Percentiles rank a stretch among this genome's conserved stretches.
Conservation (phyloP, 2,329 filamentous ascomycete species). For the Xylariaceae sp. region DNA sequence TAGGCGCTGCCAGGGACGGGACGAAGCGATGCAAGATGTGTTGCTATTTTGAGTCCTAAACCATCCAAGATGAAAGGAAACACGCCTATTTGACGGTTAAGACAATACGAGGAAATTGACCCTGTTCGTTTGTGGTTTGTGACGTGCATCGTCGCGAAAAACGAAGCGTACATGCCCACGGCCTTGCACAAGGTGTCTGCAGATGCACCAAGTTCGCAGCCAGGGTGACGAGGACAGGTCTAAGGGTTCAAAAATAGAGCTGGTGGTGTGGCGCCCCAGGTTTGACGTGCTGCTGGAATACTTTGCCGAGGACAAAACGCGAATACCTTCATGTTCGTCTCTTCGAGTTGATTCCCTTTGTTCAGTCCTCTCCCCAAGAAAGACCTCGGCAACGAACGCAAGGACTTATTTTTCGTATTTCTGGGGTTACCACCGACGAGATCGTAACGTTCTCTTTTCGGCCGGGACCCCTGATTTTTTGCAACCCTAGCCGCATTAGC, state of each 20-base stretch:
- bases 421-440: slow-evolving; percentile 19
- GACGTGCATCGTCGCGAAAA: slow-evolving; percentile 24
- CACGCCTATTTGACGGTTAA: slow-evolving; percentile 29
- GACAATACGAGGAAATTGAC: slow-evolving; percentile 7
- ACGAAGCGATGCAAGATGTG: slow-evolving; percentile 34
- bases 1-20: slow-evolving; percentile 31
- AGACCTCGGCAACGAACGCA: slow-evolving; percentile 6
- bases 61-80: slow-evolving; percentile 14
- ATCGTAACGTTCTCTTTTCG: slow-evolving; percentile 15
- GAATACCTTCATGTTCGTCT: slow-evolving; percentile 19
- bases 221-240: neutral
- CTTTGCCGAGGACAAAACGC: slow-evolving; percentile 9
- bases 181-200: slow-evolving; percentile 13
- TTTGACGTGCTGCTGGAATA: slow-evolving; percentile 25
- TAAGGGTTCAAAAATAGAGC: slow-evolving; percentile 19
- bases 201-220: slow-evolving; percentile 18
- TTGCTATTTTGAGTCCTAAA: slow-evolving; percentile 28
- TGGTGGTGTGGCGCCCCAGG: slow-evolving; percentile 6
- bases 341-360: slow-evolving; percentile 2
- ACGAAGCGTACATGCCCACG: slow-evolving; percentile 11
- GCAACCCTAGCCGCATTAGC: slow-evolving; percentile 28
- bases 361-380: neutral
- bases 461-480: slow-evolving; percentile 21
- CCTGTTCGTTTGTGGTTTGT: slow-evolving; percentile 19
- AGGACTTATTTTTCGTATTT: slow-evolving; percentile 22